Percentiles rank a stretch among this genome's conserved stretches.
phyloP scores from a whole-genome alignment of 495 filamentous ascomycete genomes.

The Penicillium silybi region DNA sequence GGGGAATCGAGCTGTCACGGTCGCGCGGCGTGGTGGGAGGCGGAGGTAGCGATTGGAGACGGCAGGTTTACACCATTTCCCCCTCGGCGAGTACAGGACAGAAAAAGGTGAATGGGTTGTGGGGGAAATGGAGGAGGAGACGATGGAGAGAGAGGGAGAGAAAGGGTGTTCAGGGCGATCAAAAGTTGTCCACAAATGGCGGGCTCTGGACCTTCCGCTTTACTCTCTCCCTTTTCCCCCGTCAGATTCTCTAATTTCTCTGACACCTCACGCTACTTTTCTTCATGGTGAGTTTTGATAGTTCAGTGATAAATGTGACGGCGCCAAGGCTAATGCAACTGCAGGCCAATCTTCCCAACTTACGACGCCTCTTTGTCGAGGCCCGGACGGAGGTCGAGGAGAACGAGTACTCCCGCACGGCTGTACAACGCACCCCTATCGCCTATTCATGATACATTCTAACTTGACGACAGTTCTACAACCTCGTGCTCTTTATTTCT shows the following conservation, averaged over 20 bases:
- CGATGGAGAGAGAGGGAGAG: constrained; percentile 12
- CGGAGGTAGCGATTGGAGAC: constrained; percentile 12
- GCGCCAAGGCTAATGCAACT: constrained; percentile 10
- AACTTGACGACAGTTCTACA: constrained; percentile 73
- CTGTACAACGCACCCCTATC: constrained; percentile 49
- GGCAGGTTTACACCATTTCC: constrained; percentile 10
- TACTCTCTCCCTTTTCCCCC: constrained; percentile 6
- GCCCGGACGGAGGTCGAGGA: constrained; percentile 92
- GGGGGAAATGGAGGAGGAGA: constrained; percentile 4
- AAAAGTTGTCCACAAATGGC: constrained; percentile 43
- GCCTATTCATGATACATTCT: neutral
- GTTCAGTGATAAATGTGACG: neutral
- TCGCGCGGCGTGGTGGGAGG: constrained; percentile 23
- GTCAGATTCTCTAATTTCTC: neutral
- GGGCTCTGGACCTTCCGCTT: constrained; percentile 27
- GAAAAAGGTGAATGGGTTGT: constrained; percentile 6
- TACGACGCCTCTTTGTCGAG: constrained; percentile 94
- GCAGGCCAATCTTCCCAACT: constrained; percentile 86
- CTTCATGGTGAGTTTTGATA: constrained; percentile 15
- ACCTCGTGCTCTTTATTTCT: constrained; percentile 91
- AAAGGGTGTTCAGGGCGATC: constrained; percentile 31
- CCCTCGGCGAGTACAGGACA: constrained; percentile 7
- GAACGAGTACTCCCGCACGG: constrained; percentile 87
- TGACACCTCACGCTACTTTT: neutral
- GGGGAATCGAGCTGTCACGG: constrained; percentile 40